These are phyloP conservation scores for Balakata baccata DNA, from an alignment of 345 rosid species.

Conservation along the genomic window DNA sequence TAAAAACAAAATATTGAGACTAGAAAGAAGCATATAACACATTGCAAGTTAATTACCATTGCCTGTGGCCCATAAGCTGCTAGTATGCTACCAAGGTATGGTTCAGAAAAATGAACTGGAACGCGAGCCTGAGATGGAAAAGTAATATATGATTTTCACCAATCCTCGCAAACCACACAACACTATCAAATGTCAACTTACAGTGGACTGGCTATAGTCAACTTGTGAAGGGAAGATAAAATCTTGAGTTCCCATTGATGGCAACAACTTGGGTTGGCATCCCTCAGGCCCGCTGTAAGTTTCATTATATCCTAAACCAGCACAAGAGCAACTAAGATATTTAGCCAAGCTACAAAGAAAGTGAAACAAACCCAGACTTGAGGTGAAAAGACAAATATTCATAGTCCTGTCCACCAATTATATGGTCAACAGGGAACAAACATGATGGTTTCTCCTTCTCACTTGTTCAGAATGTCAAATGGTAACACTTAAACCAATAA, in stretches of 20 bases:
- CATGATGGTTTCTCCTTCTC: background rate
- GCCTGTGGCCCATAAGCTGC: constrained; percentile 50
- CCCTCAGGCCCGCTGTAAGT: constrained; percentile 36
- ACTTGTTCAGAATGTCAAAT: too few species aligned
- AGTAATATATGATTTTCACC: constrained; percentile 19
- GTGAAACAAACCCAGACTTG: background rate
- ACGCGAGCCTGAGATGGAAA: constrained; percentile 39
- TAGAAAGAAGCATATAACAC: background rate
- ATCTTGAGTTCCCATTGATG: constrained; percentile 45
- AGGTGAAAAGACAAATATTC: background rate
- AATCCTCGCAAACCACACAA: constrained; percentile 9
- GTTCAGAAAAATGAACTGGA: constrained; percentile 53
- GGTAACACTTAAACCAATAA: background rate
- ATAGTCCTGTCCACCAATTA: background rate
- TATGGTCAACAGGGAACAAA: background rate
- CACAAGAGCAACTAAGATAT: constrained; percentile 11
- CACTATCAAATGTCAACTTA: constrained; percentile 27
- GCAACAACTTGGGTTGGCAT: constrained; percentile 34
- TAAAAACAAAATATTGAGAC: background rate
- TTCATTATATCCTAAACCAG: constrained; percentile 46
- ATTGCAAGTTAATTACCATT: constrained; percentile 34
- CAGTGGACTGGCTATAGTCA: constrained; percentile 33
- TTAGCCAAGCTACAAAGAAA: background rate
- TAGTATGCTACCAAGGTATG: constrained; percentile 42
- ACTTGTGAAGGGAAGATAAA: constrained; percentile 45